Percentiles rank a stretch among this genome's conserved stretches.
Conservation (phyloP, 2,329 filamentous ascomycete genomes). For the Emergomyces orientalis region DNA sequence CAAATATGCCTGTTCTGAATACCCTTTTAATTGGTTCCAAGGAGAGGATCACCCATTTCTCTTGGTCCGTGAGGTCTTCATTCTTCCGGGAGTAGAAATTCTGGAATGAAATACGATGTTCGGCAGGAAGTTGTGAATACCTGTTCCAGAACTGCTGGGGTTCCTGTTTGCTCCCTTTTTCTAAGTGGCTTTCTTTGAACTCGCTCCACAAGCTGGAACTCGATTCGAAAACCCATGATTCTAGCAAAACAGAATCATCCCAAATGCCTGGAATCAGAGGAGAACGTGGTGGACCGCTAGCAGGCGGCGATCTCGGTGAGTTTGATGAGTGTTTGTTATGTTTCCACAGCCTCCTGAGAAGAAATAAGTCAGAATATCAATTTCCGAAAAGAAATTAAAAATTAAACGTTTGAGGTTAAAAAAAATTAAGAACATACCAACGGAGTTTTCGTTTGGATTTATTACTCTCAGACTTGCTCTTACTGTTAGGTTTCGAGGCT, state of each 20-base stretch:
- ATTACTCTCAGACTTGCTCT: neutral
- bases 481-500: too few species aligned
- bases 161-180: neutral
- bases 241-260: neutral
- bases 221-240: constrained; percentile 8
- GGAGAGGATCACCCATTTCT: neutral
- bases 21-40: constrained; percentile 5
- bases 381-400: neutral
- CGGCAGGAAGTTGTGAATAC: constrained; percentile 8
- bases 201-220: neutral
- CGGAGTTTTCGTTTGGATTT: neutral
- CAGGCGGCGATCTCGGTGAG: too few species aligned
- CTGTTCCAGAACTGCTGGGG: neutral
- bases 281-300: neutral
- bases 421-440: neutral
- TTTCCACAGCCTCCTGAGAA: neutral
- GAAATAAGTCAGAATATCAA: neutral
- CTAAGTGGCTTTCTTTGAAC: constrained; percentile 1
- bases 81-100: neutral
- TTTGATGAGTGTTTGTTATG: neutral
- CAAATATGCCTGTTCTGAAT: constrained; percentile 3
- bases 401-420: neutral
- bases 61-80: neutral
- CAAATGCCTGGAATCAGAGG: neutral
- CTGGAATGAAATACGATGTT: neutral